A percentile compares a stretch with the other conserved stretches of the same genome.
Evolutionary conservation across 768 basidiomycete genomes (phyloP).

Genomic region (Leccinum fibrillosum): DNA sequence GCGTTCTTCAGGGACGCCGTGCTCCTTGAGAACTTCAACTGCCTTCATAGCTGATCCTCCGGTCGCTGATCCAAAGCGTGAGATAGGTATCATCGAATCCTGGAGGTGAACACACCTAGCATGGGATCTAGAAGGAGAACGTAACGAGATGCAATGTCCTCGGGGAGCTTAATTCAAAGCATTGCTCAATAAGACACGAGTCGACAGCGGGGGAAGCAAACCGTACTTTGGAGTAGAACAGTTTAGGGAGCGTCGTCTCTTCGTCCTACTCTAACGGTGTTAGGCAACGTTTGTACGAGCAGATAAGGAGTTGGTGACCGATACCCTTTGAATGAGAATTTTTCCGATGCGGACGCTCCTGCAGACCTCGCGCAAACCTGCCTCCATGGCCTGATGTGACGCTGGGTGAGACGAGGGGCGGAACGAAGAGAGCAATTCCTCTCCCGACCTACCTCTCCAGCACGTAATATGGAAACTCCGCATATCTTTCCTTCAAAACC

Average conservation of each 20-base stretch:
- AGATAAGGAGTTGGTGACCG: constrained; percentile 15
- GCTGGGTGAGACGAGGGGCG: neutral
- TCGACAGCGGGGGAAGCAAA: neutral
- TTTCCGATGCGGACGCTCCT: constrained; percentile 93
- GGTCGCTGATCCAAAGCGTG: constrained; percentile 52
- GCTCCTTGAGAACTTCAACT: constrained; percentile 87
- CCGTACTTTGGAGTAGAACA: constrained; percentile 83
- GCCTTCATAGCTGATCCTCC: constrained; percentile 98
- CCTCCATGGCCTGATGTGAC: constrained; percentile 86
- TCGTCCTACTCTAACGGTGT: constrained; percentile 63
- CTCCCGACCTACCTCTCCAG: constrained; percentile 70
- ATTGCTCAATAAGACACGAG: neutral
- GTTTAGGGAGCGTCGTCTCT: constrained; percentile 87
- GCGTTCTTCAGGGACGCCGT: constrained; percentile 90
- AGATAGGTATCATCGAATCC: neutral
- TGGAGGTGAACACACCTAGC: constrained; percentile 61
- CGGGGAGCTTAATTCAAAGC: neutral
- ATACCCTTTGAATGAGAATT: constrained; percentile 92
- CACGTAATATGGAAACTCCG: constrained; percentile 91
- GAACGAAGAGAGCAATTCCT: neutral
- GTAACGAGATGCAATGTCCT: constrained; percentile 85
- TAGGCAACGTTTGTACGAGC: neutral
- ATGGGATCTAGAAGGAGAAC: constrained; percentile 96
- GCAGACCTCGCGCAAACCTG: constrained; percentile 93
- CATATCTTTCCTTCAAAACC: constrained; percentile 97